Base-by-base conservation (phyloP, 768 basidiomycete genomes). In the Dendrothele bispora region DNA sequence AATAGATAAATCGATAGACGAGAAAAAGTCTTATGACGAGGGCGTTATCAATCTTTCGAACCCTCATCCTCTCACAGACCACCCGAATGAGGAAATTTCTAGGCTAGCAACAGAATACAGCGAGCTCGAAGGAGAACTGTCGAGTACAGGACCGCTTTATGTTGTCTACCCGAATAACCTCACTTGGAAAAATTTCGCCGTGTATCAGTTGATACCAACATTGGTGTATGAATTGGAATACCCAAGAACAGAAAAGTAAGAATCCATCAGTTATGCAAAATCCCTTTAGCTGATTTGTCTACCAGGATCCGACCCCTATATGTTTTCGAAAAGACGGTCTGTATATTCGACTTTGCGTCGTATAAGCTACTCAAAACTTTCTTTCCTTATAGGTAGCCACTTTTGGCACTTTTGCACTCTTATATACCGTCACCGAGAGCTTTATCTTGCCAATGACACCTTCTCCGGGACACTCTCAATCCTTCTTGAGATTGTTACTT, bases 161-260 rank as follows among this genome's bases (percentile, higher is more conserved):
- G 75, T 94, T 30, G 77, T 74, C 15, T 99, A 90, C 82, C 95
- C 95, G 1, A 74, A 84, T 39, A 98, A 94, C 62, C 78, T 98
- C 51, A 86, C 84, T 1, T 78, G 82, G 60, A 79, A 75, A 58
- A 87, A 92, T 65, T 98, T 94, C 61, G 79, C 79, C 24, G 78
- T 86, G 30, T 99, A 95, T 67, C 82, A 91, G 68, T 69, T 95
- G 30, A 84, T 90, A 38, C 97, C 97, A 12, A 92, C 92, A 0
- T 75, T 99, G 35, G 94, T 98, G 6, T 99, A 99, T 60, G 94
- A 98, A 64, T 73, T 98, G 27, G 95, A 98, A 66, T 99, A 95
- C 64, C 95, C 95, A 8, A 73, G 95, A 42, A 98, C 95, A 8
- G 83, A 89, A 26, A 71, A 76, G 91, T 91, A 59, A 41, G 80